Evolutionary conservation across 2,329 filamentous ascomycete species (phyloP).

Genomic region (Aspergillus bombycis): DNA sequence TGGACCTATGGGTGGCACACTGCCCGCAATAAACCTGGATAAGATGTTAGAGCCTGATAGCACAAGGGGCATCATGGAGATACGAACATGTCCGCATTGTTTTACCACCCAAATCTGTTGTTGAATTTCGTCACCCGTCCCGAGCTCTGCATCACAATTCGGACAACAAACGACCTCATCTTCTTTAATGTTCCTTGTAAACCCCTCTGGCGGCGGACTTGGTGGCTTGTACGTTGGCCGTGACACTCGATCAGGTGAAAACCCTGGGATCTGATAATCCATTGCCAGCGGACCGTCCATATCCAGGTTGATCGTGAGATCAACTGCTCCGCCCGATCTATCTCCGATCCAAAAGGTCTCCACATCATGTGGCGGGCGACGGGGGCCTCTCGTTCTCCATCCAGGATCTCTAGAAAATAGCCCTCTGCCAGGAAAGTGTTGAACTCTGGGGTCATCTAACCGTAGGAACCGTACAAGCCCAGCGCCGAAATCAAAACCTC

Average conservation of each 20-base stretch:
- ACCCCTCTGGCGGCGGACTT: constrained; percentile 70
- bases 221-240: constrained; percentile 61
- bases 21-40: constrained; percentile 53
- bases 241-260: constrained; percentile 37
- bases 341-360: constrained; percentile 29
- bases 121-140: constrained; percentile 70
- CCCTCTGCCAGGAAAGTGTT: constrained; percentile 10
- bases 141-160: constrained; percentile 82
- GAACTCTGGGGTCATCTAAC: constrained; percentile 5
- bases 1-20: constrained; percentile 46
- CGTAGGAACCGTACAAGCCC: constrained; percentile 16
- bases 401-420: constrained; percentile 28
- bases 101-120: constrained; percentile 92
- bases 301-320: constrained; percentile 32
- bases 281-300: constrained; percentile 28
- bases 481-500: constrained; percentile 5
- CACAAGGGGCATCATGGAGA: neutral
- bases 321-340: constrained; percentile 22
- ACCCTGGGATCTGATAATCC: constrained; percentile 48
- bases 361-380: neutral
- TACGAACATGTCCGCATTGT: constrained; percentile 83
- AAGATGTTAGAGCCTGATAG: constrained; percentile 14
- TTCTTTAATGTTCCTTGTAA: constrained; percentile 74
- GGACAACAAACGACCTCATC: constrained; percentile 79
- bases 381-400: constrained; percentile 14